Percentiles rank a stretch among this genome's conserved stretches.
These are phyloP conservation scores for Magnolia changhungtana DNA, from an alignment of 164 flowering plant species.

Conservation along the genomic window DNA sequence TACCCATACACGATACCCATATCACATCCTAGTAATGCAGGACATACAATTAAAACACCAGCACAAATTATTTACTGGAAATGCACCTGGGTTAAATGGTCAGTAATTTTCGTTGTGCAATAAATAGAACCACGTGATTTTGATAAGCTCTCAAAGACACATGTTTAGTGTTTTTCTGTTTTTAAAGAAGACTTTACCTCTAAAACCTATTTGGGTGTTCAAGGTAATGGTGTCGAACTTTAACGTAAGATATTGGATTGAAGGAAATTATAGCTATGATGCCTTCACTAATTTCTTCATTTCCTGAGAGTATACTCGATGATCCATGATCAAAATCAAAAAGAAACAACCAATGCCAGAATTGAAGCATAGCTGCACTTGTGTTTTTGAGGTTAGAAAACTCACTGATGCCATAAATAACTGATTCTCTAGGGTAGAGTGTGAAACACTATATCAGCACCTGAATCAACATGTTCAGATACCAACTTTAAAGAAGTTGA, in stretches of 20 bases:
- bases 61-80: not conserved
- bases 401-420: slow-evolving; percentile 41
- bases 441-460: slow-evolving; percentile 59
- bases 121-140: not conserved
- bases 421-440: slow-evolving; percentile 33
- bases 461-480: slow-evolving; percentile 60
- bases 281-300: not conserved
- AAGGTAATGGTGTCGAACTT: no score
- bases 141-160: not conserved
- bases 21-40: not conserved
- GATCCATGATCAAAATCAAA: not conserved
- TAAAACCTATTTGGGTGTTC: not conserved
- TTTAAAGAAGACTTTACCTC: not conserved
- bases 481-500: slow-evolving; percentile 30
- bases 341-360: not conserved
- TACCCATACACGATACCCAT: no score
- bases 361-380: not conserved
- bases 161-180: not conserved
- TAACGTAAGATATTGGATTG: not conserved
- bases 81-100: not conserved
- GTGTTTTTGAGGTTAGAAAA: slow-evolving; percentile 37
- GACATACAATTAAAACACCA: not conserved
- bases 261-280: not conserved
- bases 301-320: not conserved
- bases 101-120: not conserved